These are phyloP conservation scores for Coemansia nantahalensis DNA, from an alignment of 192 early-diverging fungal species.

Conservation along the genomic window DNA sequence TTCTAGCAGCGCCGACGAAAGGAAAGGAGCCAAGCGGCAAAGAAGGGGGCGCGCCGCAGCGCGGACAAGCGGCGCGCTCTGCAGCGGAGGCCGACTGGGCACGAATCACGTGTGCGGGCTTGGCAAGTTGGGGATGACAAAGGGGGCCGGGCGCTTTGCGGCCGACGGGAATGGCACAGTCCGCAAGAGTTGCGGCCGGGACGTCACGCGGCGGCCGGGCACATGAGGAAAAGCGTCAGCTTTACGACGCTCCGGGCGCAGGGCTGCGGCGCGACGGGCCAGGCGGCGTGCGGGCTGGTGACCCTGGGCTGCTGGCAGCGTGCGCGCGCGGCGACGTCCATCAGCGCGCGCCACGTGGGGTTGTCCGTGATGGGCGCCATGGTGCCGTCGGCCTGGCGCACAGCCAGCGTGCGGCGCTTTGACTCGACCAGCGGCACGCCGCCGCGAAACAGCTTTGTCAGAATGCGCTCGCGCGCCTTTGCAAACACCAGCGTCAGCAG, in stretches of 20 bases:
- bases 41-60: too few relatives aligned
- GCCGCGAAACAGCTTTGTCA: conserved; percentile 46
- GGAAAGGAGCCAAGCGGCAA: too few relatives aligned
- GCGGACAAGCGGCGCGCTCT: too few relatives aligned
- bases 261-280: neutral
- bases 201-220: too few relatives aligned
- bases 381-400: conserved; percentile 21
- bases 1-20: too few relatives aligned
- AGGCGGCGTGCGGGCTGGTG: neutral
- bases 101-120: too few relatives aligned
- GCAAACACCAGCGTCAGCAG: conserved; percentile 47
- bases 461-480: conserved; percentile 42
- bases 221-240: conserved; percentile 27
- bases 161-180: too few relatives aligned
- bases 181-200: too few relatives aligned
- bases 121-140: too few relatives aligned
- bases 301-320: neutral
- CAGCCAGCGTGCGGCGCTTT: conserved; percentile 30
- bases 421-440: conserved; percentile 39
- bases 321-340: conserved; percentile 19
- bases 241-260: conserved; percentile 27
- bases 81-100: too few relatives aligned
- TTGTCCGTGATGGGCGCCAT: conserved; percentile 27
- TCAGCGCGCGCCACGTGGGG: conserved; percentile 40
- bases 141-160: too few relatives aligned